phyloP scores from a whole-genome alignment of 2,329 filamentous ascomycete genomes.

The Didymella exigua region DNA sequence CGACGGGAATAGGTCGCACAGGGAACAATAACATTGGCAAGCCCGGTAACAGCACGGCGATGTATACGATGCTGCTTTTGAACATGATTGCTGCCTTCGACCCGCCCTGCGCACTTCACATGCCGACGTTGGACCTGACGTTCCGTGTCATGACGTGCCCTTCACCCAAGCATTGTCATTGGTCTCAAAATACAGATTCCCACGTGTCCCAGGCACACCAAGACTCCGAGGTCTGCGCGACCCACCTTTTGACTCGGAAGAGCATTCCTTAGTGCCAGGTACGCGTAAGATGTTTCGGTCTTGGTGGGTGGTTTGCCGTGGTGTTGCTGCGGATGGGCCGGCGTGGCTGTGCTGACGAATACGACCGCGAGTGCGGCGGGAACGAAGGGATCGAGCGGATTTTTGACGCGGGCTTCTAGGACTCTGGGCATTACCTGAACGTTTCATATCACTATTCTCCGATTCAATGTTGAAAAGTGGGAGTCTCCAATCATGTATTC shows the following conservation, averaged over 20 bases:
- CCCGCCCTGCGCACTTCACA: background rate
- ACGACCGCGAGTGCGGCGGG: background rate
- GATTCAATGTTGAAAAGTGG: background rate
- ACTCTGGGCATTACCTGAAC: background rate
- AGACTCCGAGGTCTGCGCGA: background rate
- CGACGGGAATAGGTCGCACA: constrained; percentile 1
- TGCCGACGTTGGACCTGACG: constrained; percentile 2
- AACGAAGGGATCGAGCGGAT: background rate
- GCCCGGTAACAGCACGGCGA: background rate
- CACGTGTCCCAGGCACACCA: constrained; percentile 10
- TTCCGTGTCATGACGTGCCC: constrained; percentile 1
- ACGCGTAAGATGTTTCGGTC: constrained; percentile 7
- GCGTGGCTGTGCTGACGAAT: constrained; percentile 11
- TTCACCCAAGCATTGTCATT: background rate
- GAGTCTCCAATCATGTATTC: background rate
- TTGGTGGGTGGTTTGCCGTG: background rate
- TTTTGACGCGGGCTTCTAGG: background rate
- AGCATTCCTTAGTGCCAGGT: constrained; percentile 10
- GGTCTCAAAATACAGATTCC: background rate
- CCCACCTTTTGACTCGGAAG: background rate
- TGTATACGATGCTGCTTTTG: background rate
- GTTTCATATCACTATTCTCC: background rate
- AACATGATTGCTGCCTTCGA: background rate
- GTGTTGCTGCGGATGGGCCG: constrained; percentile 3
- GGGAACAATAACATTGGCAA: background rate